Base-by-base conservation (phyloP, 1,284 basidiomycete species). In the Ceratobasidium theobromae region DNA sequence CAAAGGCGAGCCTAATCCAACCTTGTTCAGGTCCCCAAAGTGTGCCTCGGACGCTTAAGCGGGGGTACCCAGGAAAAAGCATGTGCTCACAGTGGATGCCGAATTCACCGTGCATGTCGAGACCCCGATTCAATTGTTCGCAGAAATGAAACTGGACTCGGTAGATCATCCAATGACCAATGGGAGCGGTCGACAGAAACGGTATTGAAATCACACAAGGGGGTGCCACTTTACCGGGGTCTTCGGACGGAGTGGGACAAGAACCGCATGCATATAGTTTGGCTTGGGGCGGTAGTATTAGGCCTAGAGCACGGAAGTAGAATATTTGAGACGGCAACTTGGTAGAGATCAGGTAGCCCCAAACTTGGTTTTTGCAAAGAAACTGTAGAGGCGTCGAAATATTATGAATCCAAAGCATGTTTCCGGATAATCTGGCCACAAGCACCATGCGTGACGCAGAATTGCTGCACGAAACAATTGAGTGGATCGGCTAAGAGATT, bases 181-280 rank as follows among this genome's bases (percentile, higher is more conserved):
- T 43, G 60, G 23, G 32, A 46, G 40, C 48, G 49, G 48, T n/a
- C n/a, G n/a, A 43, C 46, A 40, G 60, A 52, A 48, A 35, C 48
- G 33, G 32, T 51, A 43, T 51, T 40, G 32, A 32, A 32, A 64
- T 52, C 60, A 64, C 60, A 64, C 60, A 48, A 64, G 60, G 60
- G 40, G 11, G 27, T 33, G n/a, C 60, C 60, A 49, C 45, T 49
- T 35, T 28, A n/a, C 35, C 33, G 57, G 57, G 18, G 49, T 25
- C 27, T 41, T 52, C 49, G 57, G 45, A 40, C 41, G 48, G 16
- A 32, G 23, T 21, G 46, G 27, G 12, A 48, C 60, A 64, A 43
- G 48, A 32, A 23, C 11, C 48, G 33, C 60, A 52, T 52, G 48
- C n/a, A 43, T 48, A 9, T 30, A 43, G 41, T 33, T 52, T 64